These are phyloP conservation scores for Ambispora gerdemannii DNA, from an alignment of 192 early-diverging fungal species.

Conservation along the genomic window DNA sequence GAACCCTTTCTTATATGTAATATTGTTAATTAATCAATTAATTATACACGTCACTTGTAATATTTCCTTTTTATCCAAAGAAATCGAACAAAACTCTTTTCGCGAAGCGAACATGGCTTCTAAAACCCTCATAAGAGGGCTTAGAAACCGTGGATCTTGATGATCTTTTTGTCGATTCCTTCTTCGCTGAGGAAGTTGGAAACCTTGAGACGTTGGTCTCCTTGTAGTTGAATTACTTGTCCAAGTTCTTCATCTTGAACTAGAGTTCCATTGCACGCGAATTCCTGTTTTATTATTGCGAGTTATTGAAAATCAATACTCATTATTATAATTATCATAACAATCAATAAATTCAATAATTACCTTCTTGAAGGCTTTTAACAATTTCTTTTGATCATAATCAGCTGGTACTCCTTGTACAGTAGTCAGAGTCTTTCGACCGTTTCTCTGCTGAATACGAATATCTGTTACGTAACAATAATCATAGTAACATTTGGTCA, in stretches of 20 bases:
- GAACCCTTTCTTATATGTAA: no score
- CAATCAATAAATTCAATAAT: not conserved
- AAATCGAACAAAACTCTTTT: not conserved
- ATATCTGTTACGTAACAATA: conserved; percentile 67
- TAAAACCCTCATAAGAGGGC: not conserved
- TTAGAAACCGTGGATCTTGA: conserved; percentile 98
- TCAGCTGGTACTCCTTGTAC: conserved; percentile 85
- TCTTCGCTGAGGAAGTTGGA: conserved; percentile 73
- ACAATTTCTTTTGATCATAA: conserved; percentile 84
- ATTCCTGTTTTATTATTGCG: conserved; percentile 56
- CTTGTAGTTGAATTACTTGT: conserved; percentile 89
- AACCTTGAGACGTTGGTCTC: conserved; percentile 89
- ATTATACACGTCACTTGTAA: no score
- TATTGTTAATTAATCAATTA: no score
- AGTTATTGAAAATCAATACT: no score
- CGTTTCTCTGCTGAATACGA: conserved; percentile 95
- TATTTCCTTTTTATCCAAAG: no score
- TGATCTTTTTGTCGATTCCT: conserved; percentile 79
- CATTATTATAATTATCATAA: not conserved
- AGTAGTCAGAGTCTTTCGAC: conserved; percentile 95
- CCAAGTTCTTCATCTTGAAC: conserved; percentile 90
- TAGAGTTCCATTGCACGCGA: conserved; percentile 95
- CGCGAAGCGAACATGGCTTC: not conserved
- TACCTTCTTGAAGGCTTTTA: conserved; percentile 95
- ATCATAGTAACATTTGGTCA: conserved; percentile 2